These are phyloP conservation scores for Carpinus viminea DNA, from an alignment of 306 rosid species.

Conservation along the genomic window DNA sequence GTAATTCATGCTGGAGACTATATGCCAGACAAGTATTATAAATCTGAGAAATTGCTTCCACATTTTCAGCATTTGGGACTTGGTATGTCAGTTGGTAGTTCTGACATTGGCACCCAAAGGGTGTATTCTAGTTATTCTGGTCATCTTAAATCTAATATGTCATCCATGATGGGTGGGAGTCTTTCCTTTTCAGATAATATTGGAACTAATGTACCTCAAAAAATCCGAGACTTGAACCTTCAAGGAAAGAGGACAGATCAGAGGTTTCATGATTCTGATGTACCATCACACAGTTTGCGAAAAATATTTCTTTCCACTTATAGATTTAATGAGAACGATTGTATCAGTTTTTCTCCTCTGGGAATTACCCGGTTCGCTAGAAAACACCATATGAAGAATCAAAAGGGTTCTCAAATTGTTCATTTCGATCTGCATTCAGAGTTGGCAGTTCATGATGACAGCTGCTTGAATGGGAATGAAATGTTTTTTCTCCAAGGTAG, in stretches of 20 bases:
- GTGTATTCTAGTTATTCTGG: conserved; percentile 38
- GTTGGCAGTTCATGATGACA: conserved; percentile 60
- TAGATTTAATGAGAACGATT: conserved; percentile 58
- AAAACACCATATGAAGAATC: conserved; percentile 40
- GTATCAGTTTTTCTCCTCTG: conserved; percentile 71
- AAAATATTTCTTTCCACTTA: conserved; percentile 63
- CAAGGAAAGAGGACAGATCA: conserved; percentile 39
- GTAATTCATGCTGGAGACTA: conserved; percentile 47
- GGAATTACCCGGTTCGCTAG: conserved; percentile 73
- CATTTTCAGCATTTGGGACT: conserved; percentile 50
- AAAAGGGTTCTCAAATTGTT: conserved; percentile 53
- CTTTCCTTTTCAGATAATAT: conserved; percentile 35
- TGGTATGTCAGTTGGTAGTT: conserved; percentile 74
- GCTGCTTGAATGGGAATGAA: conserved; percentile 46
- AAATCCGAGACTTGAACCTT: conserved; percentile 32
- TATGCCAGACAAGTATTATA: conserved; percentile 39
- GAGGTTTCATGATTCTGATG: conserved; percentile 41
- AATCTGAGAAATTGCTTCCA: conserved; percentile 58
- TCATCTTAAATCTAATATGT: conserved; percentile 25
- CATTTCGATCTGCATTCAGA: conserved; percentile 63
- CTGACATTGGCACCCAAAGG: conserved; percentile 63
- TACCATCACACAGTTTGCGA: conserved; percentile 52
- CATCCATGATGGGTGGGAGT: conserved; percentile 31
- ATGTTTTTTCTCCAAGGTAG: conserved; percentile 39
- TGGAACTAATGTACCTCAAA: conserved; percentile 35